Evolutionary conservation across 805 yeast species (phyloP), one percentile per base, ranked within the genome.

Genomic region (Kodamaea leandrae): DNA sequence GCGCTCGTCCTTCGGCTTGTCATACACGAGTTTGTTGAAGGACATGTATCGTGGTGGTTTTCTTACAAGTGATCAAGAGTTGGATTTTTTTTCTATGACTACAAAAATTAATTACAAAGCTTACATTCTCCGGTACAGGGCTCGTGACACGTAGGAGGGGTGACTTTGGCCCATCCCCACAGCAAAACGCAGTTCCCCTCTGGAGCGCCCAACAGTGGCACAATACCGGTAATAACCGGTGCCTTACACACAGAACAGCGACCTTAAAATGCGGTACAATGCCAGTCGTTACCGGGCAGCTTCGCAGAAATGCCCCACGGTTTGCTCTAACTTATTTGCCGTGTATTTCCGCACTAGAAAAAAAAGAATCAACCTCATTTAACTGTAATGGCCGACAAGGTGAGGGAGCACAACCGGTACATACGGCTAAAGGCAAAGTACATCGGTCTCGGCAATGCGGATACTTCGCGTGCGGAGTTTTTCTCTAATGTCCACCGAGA

Each of bases 361-460:
- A 33, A 33, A 33, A 19, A 33, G n/a, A n/a, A n/a, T n/a, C n/a
- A n/a, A 30, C 15, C 6, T 30, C 35, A 7, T 27, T 12, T 6
- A 32, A 9, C 24, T 26, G 21, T 18, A 35, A 68, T 68, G 88
- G 82, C 87, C 4, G 89, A 83, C 50, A 79, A 77, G 60, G 66
- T 78, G 16, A 66, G 83, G 47, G 85, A 81, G 32, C 71, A 71
- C 45, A 83, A 77, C 51, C 66, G 69, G 35, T 81, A 70, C 54
- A 78, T 77, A 36, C 74, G 68, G 23, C 66, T 78, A 38, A 81
- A 80, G 51, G 49, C 78, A 32, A 78, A 82, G 53, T 80, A 84
- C 54, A 66, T 83, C 16, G 96, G 95, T 1, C 59, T 90, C 1
- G 96, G 96, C 0, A 73, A 79, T 53, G 72, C 89, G 7, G 81